Base-by-base conservation (phyloP, 306 rosid species). In the Quercus agrifolia region DNA sequence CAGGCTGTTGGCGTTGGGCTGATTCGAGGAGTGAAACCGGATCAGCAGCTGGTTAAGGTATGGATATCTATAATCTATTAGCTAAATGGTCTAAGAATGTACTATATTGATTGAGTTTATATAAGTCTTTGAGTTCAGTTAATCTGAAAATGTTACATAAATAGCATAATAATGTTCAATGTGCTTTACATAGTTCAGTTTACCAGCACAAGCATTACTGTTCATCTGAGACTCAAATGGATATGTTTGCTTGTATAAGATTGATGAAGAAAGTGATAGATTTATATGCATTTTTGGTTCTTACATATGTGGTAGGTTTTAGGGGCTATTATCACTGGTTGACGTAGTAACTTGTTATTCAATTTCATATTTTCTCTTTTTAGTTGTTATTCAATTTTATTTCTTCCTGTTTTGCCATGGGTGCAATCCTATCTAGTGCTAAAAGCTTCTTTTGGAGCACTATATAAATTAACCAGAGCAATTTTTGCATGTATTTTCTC, bases 41-140 rank as follows among this genome's bases (percentile, higher is more conserved):
- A 95, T 87, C 99, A 95, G 82, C 99, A 95, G 72, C 79, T 95
- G 91, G 99, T 95, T 74, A 95, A 95, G 96, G 98, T 90, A 70
- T 46, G 64, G 41, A 56, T 54, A 14, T 44, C 14, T 10, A 46
- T 11, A 46, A 46, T 46, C 76, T 5, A 10, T 66, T 35, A 2
- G 25, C 52, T 76, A 2, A 56, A 21, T 56, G 44, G 31, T 5
- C 17, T 5, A 20, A 8, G 73, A 15, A 41, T 14, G 25, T 33
- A 17, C 13, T 35, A 33, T 56, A 20, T 21, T 20, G 54, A 46
- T 5, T 11, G 51, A 9, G 35, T 67, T 31, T 35, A 3, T 35
- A 2, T 4, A 35, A 33, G 72, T 33, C 27, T 2, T 33, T n/a
- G n/a, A 33, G 23, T 67, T 33, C 52, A 18, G 10, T 35, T 67